Evolutionary conservation across 2,329 filamentous ascomycete genomes (phyloP).

Genomic region (Diaporthe sp.): DNA sequence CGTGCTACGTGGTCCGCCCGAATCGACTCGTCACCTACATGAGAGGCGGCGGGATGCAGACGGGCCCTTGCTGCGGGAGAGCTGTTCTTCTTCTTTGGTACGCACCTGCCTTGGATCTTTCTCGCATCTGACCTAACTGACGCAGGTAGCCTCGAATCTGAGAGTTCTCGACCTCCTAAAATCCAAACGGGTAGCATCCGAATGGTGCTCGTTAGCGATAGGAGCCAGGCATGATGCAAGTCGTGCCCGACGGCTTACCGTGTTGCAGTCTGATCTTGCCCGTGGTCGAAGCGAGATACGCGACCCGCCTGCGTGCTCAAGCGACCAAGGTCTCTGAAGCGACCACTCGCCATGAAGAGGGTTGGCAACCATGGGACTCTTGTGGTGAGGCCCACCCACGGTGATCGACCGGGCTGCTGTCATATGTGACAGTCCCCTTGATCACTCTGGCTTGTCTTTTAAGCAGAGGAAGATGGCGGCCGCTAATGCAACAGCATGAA

Average conservation of each 20-base stretch:
- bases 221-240: slow-evolving; percentile 8
- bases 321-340: slow-evolving; percentile 6
- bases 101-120: slow-evolving; percentile 28
- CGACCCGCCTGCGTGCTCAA: slow-evolving; percentile 22
- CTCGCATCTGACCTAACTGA: slow-evolving; percentile 34
- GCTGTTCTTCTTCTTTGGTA: slow-evolving; percentile 23
- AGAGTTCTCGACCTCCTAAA: neutral
- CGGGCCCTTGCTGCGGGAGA: slow-evolving; percentile 25
- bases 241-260: too few species aligned
- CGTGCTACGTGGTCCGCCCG: slow-evolving; percentile 3
- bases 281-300: slow-evolving; percentile 22
- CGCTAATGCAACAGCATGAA: slow-evolving; percentile 11
- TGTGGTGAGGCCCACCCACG: neutral
- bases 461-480: slow-evolving; percentile 13
- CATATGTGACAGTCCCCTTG: slow-evolving; percentile 2
- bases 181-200: slow-evolving; percentile 12
- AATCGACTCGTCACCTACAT: slow-evolving; percentile 23
- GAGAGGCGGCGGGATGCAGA: slow-evolving; percentile 22
- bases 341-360: neutral
- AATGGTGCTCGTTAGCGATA: slow-evolving; percentile 1
- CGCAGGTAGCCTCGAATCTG: slow-evolving; percentile 36
- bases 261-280: slow-evolving; percentile 26
- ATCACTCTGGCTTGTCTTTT: slow-evolving; percentile 20
- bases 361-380: neutral
- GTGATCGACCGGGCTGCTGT: neutral